phyloP scores from a whole-genome alignment of 225 moss, liverwort and hornwort species.

The Polytrichum commune region DNA sequence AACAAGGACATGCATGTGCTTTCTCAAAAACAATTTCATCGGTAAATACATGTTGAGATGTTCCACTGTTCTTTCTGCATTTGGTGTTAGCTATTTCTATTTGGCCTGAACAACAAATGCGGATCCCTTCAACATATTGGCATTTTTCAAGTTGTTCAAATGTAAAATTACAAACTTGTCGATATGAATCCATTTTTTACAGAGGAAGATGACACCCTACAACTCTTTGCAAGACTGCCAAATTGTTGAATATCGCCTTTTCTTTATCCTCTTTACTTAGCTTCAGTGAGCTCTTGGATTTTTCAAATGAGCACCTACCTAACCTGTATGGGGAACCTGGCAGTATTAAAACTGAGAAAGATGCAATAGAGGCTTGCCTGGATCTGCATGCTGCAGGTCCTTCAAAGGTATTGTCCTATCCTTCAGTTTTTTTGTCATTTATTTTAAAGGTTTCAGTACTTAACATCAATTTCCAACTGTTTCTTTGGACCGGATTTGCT shows the following conservation, averaged over 20 bases:
- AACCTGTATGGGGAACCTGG: constrained; percentile 8
- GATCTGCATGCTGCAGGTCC: constrained; percentile 79
- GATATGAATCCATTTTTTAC: too few relatives aligned
- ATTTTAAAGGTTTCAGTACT: too few relatives aligned
- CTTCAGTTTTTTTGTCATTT: too few relatives aligned
- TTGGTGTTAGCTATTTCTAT: not conserved
- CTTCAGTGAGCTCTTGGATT: too few relatives aligned
- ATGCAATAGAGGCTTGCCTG: constrained; percentile 74
- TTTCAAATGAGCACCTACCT: not conserved
- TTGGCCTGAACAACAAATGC: constrained; percentile 4
- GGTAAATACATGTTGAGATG: not conserved
- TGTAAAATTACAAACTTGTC: too few relatives aligned
- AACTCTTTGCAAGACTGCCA: too few relatives aligned
- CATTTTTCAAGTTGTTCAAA: not conserved
- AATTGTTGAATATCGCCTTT: too few relatives aligned
- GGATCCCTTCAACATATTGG: not conserved
- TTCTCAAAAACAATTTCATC: not conserved
- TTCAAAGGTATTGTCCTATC: constrained; percentile 51
- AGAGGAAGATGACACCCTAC: too few relatives aligned
- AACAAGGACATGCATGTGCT: not conserved
- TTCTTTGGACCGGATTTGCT: too few relatives aligned
- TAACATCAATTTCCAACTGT: too few relatives aligned
- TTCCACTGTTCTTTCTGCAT: not conserved
- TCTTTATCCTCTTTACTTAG: too few relatives aligned
- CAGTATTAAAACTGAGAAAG: constrained; percentile 72